Evolutionary conservation across 176 grass and related monocot species (phyloP), one percentile per base, ranked within the genome.

Genomic region (Lolium rigidum): DNA sequence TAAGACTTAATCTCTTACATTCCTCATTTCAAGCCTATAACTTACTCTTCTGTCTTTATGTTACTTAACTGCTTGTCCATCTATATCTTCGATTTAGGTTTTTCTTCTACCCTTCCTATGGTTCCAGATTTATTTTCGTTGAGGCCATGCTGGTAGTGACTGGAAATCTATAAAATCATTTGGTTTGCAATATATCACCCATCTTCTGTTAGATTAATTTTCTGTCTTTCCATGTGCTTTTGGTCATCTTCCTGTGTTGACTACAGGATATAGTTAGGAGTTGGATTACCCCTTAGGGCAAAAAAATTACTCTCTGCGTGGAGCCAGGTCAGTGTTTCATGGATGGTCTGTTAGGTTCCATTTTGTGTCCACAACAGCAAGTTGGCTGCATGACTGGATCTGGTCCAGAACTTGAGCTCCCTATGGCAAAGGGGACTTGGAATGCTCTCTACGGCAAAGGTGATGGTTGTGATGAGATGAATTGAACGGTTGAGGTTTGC

Each of bases 401-500:
- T 70, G 10, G 39, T 47, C 41, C 0, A 20, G 41, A 72, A 72
- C 4, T 22, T 5, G 10, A 72, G 20, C 38, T 72, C 39, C 39
- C 4, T 72, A 72, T 5, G 9, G 10, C 41, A 10, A 47, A 7
- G 10, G 18, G 41, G 20, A 70, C 41, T 72, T 46, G 41, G 41
- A 35, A 35, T 35, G 31, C 31, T 9, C 21, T 72, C 18, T 20
- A 21, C 10, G 0, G 69, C 22, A 7, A 43, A 7, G 43, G 6
- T 7, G 41, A 21, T 74, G 44, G 46, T 72, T 72, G 31, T 63
- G n/a, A 74, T 37, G 44, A 55, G 47, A 62, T 46, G 51, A 21
- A 73, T 43, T 20, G 35, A 81, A 64, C 18, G 69, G 6, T 81
- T 18, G 68, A 83, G 87, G 87, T 83, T 88, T 84, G 74, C 64